Percentiles rank a stretch among this genome's conserved stretches.
Conservation (phyloP, 164 flowering plant genomes). For the Magnolia changhungtana region DNA sequence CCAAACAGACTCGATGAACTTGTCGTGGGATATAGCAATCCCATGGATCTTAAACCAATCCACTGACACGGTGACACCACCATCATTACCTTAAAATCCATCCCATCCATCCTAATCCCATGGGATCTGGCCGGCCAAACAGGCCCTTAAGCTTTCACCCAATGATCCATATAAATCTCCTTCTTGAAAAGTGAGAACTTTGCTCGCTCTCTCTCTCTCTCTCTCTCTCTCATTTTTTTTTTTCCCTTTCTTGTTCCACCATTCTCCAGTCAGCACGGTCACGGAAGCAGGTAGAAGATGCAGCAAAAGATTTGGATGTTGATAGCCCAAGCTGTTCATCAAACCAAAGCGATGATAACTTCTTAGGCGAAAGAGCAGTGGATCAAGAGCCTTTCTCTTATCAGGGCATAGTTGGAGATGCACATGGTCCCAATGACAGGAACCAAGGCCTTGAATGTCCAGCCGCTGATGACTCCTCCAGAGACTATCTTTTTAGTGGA, state of each 20-base stretch:
- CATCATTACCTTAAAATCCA: too few species aligned
- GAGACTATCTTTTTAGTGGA: conserved; percentile 35
- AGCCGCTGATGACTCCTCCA: conserved; percentile 3
- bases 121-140: too few species aligned
- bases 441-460: conserved; percentile 12
- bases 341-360: conserved; percentile 16
- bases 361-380: conserved; percentile 2
- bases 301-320: conserved; percentile 25
- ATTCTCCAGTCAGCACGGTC: conserved; percentile 53
- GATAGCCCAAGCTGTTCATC: conserved; percentile 26
- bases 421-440: conserved; percentile 5
- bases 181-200: background rate
- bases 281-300: conserved; percentile 51
- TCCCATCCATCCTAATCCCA: too few species aligned
- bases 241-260: background rate
- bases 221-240: too few species aligned
- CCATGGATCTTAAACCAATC: too few species aligned
- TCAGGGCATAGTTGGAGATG: conserved; percentile 9
- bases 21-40: too few species aligned
- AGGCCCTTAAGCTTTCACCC: background rate
- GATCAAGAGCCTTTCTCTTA: conserved; percentile 16
- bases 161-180: background rate
- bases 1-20: too few species aligned
- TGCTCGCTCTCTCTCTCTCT: too few species aligned
- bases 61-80: too few species aligned